These are phyloP conservation scores for Fusarium compactum DNA, from an alignment of 2,329 filamentous ascomycete genomes.

Conservation along the genomic window DNA sequence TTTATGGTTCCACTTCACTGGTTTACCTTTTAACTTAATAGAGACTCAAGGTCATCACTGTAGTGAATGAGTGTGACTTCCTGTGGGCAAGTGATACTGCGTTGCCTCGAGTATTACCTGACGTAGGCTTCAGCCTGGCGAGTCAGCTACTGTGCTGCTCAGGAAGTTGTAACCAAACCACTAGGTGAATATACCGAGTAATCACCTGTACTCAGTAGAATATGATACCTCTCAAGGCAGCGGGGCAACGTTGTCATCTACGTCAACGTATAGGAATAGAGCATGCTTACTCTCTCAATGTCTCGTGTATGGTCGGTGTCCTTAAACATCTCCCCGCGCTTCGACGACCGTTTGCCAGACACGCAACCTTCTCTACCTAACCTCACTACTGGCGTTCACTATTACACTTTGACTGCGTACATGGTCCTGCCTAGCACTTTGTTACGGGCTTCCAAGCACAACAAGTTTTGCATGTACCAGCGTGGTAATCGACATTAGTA, in stretches of 20 bases:
- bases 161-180: not conserved
- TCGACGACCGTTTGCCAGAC: not conserved
- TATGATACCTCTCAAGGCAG: constrained; percentile 34
- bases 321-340: not conserved
- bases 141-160: not conserved
- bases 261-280: constrained; percentile 19
- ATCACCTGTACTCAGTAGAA: not conserved
- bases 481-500: not conserved
- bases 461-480: not conserved
- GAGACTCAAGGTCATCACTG: not conserved
- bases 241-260: constrained; percentile 20
- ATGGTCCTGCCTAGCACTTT: constrained; percentile 34
- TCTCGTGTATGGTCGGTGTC: constrained; percentile 9
- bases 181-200: not conserved
- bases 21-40: constrained; percentile 13
- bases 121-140: constrained; percentile 1
- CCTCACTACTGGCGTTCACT: not conserved
- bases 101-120: not conserved
- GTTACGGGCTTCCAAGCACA: not conserved
- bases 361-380: constrained; percentile 35
- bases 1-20: constrained; percentile 28
- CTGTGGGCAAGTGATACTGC: constrained; percentile 14
- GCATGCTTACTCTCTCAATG: constrained; percentile 19
- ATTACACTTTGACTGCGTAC: constrained; percentile 23
- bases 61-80: not conserved